These are phyloP conservation scores for Petunia secreta DNA, from an alignment of 257 asterid species.

Conservation along the genomic window DNA sequence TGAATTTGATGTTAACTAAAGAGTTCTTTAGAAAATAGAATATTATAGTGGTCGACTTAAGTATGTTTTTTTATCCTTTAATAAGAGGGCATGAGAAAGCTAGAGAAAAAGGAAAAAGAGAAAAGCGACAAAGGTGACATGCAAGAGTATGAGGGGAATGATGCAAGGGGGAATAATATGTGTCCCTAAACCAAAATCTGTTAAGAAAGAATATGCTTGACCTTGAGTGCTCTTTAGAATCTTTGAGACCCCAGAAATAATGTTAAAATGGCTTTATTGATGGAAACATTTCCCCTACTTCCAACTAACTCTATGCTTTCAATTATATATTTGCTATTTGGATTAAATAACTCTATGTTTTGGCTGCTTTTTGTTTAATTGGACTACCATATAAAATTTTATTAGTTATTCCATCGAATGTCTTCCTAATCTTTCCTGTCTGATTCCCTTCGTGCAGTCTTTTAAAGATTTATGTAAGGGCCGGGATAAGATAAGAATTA, in stretches of 20 bases:
- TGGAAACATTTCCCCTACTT: constrained; percentile 36
- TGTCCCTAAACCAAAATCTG: neutral
- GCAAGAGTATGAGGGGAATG: neutral
- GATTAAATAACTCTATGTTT: neutral
- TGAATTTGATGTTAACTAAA: neutral
- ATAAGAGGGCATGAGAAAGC: neutral
- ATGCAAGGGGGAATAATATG: neutral
- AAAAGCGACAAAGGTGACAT: constrained; percentile 15
- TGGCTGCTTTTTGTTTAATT: neutral
- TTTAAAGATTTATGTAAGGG: no score
- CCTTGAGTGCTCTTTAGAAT: constrained; percentile 32
- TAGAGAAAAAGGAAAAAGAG: neutral
- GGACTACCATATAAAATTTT: neutral
- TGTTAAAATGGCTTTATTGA: constrained; percentile 18
- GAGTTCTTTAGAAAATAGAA: neutral
- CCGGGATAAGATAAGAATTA: no score
- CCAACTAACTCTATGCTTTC: neutral
- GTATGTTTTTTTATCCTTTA: neutral
- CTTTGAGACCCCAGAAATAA: constrained; percentile 28
- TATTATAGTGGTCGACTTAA: no score
- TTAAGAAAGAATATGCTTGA: constrained; percentile 14
- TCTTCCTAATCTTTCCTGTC: neutral
- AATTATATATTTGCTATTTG: neutral
- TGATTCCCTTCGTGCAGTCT: neutral
- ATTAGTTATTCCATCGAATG: no score